Evolutionary conservation across 2,329 filamentous ascomycete genomes (phyloP), one percentile per base, ranked within the genome.

Genomic region (Talaromyces funiculosus): DNA sequence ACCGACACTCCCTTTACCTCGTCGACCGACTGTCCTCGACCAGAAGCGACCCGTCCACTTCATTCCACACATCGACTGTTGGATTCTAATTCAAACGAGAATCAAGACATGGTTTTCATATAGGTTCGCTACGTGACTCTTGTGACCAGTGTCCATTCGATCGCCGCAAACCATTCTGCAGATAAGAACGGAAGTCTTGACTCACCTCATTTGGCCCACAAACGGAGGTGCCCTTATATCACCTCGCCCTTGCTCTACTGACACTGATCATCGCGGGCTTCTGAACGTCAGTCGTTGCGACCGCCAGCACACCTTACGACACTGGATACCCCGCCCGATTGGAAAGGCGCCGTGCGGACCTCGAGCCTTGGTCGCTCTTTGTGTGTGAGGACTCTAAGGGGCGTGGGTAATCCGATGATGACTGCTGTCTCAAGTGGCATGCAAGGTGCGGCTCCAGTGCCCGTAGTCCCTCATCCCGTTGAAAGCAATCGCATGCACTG

Each of bases 401-500:
- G 51, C 29, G 49, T 24, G 49, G 57, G 56, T 53, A 56, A 59
- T 24, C 49, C 51, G 60, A 61, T 59, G 53, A 76, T 75, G 73
- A 73, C 72, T 63, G 66, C 70, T 64, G 69, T 71, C 59, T 61
- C 62, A 64, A 68, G 69, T 64, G 72, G 72, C 29, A 67, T 74
- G 67, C 71, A 72, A 67, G 70, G 70, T 65, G 72, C 73, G 61
- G 71, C 67, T 58, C 73, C 75, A 55, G 72, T 76, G 61, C 71
- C 72, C 47, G 71, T 73, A 58, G 66, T 76, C 64, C 74, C 75
- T 60, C 71, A 75, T 56, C 73, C 75, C 9, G 73, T 72, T 66
- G 72, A 75, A 63, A 67, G 67, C 67, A 70, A 69, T 66, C 72
- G 71, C 68, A 69, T 71, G 64, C 73, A 75, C 63, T 75, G 72